A percentile compares a stretch with the other conserved stretches of the same genome.
These are phyloP conservation scores for Fonsecaea pedrosoi DNA, from an alignment of 2,329 filamentous ascomycete species.

Conservation along the genomic window DNA sequence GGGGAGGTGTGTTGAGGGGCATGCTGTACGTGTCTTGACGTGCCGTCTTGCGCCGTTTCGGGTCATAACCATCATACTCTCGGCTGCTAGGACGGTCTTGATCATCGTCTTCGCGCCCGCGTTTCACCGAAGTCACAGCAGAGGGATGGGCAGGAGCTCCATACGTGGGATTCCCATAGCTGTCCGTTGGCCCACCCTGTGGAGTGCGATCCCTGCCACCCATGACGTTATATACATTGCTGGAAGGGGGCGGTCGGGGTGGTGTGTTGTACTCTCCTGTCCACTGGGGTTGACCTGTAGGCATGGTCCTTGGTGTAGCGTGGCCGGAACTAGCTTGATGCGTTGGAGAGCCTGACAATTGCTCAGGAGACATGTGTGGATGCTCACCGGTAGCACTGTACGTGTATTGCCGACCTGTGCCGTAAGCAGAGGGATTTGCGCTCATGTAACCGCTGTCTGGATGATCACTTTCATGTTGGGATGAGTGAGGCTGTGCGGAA, in stretches of 20 bases:
- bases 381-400: constrained; percentile 77
- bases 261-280: constrained; percentile 75
- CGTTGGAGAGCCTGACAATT: constrained; percentile 74
- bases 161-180: constrained; percentile 72
- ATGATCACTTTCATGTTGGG: constrained; percentile 74
- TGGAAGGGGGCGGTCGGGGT: constrained; percentile 72
- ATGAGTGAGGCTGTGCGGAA: constrained; percentile 58
- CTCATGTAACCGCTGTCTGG: constrained; percentile 82
- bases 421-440: constrained; percentile 74
- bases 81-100: constrained; percentile 69
- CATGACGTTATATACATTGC: constrained; percentile 88
- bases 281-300: constrained; percentile 76
- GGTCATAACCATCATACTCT: constrained; percentile 63
- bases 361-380: constrained; percentile 77
- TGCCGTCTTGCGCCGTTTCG: constrained; percentile 79
- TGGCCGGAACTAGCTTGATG: constrained; percentile 82
- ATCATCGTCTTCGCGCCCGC: constrained; percentile 69
- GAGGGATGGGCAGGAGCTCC: constrained; percentile 75
- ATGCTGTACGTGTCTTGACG: constrained; percentile 63
- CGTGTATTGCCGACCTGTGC: constrained; percentile 76
- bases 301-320: constrained; percentile 81
- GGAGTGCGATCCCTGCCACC: constrained; percentile 74
- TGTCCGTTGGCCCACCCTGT: constrained; percentile 72
- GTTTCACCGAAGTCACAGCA: constrained; percentile 63
- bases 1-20: constrained; percentile 49